Percentiles rank a stretch among this genome's conserved stretches.
Conservation (phyloP, 768 basidiomycete species). For the Podaxis sp. region DNA sequence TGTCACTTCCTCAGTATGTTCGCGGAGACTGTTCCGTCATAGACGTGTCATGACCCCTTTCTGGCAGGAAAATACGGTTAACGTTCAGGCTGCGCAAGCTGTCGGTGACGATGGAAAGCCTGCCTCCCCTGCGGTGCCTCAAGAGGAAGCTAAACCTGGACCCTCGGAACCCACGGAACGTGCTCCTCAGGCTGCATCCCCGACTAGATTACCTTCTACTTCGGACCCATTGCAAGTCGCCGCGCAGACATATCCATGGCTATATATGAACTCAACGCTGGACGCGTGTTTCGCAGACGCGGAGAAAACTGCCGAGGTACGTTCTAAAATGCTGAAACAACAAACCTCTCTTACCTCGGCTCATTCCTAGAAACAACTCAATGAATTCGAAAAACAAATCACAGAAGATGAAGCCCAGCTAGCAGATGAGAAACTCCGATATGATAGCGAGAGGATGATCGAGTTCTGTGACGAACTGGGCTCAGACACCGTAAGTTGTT, state of each 20-base stretch:
- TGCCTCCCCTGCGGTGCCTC: background rate
- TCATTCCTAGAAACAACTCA: conserved; percentile 35
- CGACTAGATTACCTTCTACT: conserved; percentile 24
- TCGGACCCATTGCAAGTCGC: conserved; percentile 46
- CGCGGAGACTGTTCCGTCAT: background rate
- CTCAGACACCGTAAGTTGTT: conserved; percentile 30
- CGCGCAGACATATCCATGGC: conserved; percentile 58
- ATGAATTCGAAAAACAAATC: conserved; percentile 32
- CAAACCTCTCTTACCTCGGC: background rate
- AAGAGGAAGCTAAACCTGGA: background rate
- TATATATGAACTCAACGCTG: conserved; percentile 57
- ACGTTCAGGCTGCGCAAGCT: background rate
- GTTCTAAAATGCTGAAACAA: conserved; percentile 12
- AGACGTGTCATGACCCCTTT: background rate
- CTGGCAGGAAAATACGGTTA: background rate
- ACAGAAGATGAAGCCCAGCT: conserved; percentile 39
- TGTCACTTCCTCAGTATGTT: background rate
- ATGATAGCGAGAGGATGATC: conserved; percentile 42
- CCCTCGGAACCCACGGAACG: background rate
- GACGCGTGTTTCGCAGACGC: conserved; percentile 48
- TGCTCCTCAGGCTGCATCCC: conserved; percentile 4
- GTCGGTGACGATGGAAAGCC: background rate
- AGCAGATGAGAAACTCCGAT: conserved; percentile 39
- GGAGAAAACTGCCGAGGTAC: conserved; percentile 35
- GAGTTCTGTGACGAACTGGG: conserved; percentile 48